Conservation (phyloP, 2,329 filamentous ascomycete genomes). For the Metarhizium brunneum region DNA sequence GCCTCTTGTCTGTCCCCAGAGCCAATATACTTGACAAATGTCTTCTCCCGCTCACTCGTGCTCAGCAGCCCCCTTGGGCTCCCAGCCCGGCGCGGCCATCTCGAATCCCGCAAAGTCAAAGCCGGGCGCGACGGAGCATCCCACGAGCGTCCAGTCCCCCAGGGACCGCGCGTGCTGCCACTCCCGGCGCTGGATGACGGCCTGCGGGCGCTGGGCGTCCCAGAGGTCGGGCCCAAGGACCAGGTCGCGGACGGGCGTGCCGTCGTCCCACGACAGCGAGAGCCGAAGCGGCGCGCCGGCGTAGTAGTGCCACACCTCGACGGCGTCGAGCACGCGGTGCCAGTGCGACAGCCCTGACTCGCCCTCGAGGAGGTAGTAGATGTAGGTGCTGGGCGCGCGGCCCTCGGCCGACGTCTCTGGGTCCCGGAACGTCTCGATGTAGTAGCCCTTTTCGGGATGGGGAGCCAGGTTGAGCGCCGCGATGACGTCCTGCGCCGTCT, state of each 20-base stretch:
- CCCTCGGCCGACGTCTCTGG: conserved; percentile 10
- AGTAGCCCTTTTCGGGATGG: conserved; percentile 41
- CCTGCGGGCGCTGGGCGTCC: conserved; percentile 31
- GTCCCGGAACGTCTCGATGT: conserved; percentile 37
- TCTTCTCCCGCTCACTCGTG: too few species aligned
- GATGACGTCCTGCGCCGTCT: conserved; percentile 33
- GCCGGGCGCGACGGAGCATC: conserved; percentile 20
- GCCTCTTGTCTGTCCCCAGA: too few species aligned
- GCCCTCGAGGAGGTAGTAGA: conserved; percentile 44
- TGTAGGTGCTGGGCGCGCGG: conserved; percentile 37
- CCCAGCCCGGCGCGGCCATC: conserved; percentile 21
- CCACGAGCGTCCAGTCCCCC: conserved; percentile 41
- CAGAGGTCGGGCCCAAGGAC: conserved; percentile 35
- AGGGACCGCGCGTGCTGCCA: conserved; percentile 38
- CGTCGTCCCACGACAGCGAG: conserved; percentile 34
- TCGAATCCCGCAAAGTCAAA: conserved; percentile 19
- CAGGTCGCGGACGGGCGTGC: conserved; percentile 22
- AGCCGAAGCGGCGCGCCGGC: conserved; percentile 40
- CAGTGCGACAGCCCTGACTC: conserved; percentile 32
- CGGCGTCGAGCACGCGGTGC: conserved; percentile 39
- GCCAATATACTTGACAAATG: too few species aligned
- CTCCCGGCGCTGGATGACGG: conserved; percentile 27
- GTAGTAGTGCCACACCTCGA: conserved; percentile 45
- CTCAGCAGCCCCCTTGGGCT: conserved; percentile 13
- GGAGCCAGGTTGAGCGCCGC: conserved; percentile 30